Evolutionary conservation across 768 basidiomycete genomes (phyloP), one percentile per base, ranked within the genome.

Genomic region (Boletellus ananiceps): DNA sequence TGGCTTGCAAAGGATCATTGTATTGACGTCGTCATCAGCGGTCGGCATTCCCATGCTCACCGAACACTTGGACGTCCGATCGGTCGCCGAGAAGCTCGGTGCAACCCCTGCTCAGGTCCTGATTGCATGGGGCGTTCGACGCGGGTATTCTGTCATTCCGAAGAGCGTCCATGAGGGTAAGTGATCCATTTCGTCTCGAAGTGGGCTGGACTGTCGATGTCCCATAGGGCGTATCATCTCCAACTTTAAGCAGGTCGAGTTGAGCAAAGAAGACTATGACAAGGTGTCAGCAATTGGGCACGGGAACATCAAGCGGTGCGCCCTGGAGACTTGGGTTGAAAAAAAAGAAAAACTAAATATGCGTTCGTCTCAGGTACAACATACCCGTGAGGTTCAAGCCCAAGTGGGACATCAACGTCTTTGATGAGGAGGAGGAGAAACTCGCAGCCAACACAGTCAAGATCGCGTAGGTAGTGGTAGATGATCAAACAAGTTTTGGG

Each of bases 101-200:
- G 84, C 81, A 5, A 84, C 84, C 1, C 71, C 88, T 2, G 91
- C 89, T 0, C 88, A 93, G 66, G 84, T 93, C 33, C 75, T 93
- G 47, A 70, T 95, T 52, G 87, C 88, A 0, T 94, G 89, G 89
- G 85, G 81, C 12, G 78, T 69, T 33, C 64, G 82, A 57, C 78
- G 88, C 36, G 91, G 89, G 12, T 84, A 82, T 66, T 83, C 82
- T 8, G 85, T 93, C 53, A 89, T 93, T 59, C 91, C 91, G 15
- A 93, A 93, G 77, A 83, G 81, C 47, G 86, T 90, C 23, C 74
- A 83, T 49, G 74, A 84, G 60, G 68, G 75, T 78, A 34, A 16
- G 64, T 47, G 21, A 46, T n/a, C 14, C 49, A 36, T 5, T 23
- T 13, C n/a, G 19, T 32, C 15, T 36, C 19, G 21, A 39, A 29